Evolutionary conservation across 2,329 filamentous ascomycete species (phyloP), one percentile per base, ranked within the genome.

Genomic region (Monilinia aucupariae): DNA sequence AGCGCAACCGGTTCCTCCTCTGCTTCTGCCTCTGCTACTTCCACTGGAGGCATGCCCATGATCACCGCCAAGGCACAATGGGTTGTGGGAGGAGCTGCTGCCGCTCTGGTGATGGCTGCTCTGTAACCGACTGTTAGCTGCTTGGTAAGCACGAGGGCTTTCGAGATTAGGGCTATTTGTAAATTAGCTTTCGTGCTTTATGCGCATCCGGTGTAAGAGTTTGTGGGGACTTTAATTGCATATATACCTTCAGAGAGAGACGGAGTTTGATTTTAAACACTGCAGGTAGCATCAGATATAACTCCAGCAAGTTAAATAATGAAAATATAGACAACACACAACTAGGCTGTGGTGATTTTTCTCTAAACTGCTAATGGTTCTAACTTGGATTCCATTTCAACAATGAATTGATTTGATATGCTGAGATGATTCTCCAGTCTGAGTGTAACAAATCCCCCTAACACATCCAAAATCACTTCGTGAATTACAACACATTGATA

Each of bases 101-200:
- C 64, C 8, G 70, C 25, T 77, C 68, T 67, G 45, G 70, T 64
- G n/a, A 63, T 66, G 49, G 68, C 66, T 34, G 69, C 65, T 3
- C 59, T 70, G 63, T 69, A 61, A 61, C 39, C 20, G 32, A 17
- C 17, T 39, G 5, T 45, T 30, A 30, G 3, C 27, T 13, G 47
- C 9, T 47, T 41, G 22, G 7, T 50, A 9, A 50, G n/a, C 20
- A 49, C 15, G 2, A 47, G 22, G 32, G 5, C 6, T 8, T 13
- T 12, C 12, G 4, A 15, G 45, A 34, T n/a, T 17, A 6, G 1
- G 5, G 10, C 22, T 9, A 8, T 12, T 2, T 37, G 20, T 47
- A 25, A 56, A 34, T 0, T 12, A 13, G 43, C 20, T 7, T 47
- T 27, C 30, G 34, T 20, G n/a, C 1, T 3, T 25, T 32, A 43